Base-by-base conservation (phyloP, 2,329 filamentous ascomycete genomes). In the Chaetothyriales sp. region DNA sequence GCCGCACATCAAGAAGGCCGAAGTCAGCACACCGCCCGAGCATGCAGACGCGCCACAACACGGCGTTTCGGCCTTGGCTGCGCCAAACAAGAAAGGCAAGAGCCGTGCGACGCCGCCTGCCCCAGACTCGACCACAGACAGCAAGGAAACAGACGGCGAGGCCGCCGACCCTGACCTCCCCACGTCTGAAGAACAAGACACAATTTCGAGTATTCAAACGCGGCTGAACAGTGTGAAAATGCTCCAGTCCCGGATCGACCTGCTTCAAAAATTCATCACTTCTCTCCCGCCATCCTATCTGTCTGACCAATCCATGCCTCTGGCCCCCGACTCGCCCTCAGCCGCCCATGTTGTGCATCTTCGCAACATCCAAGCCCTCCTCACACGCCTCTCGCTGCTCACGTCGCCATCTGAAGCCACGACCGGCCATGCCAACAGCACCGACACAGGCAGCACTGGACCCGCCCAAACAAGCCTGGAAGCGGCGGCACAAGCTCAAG, bases 201-300 rank as follows among this genome's bases (percentile, higher is more conserved):
- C 82, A 45, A 74, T 84, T 50, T 75, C 80, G 20, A 78, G 73
- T 15, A 79, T 98, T 19, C 92, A 83, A 25, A 85, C 89, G 55
- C 95, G 94, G 63, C 79, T 85, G 56, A 97, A 95, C 67, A 89
- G 92, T 22, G 84, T 95, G 63, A 90, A 89, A 70, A 95, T 95
- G 82, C 80, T 98, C 25, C 83, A 90, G 62, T 80, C 82, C 5
- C 81, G 86, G 48, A 80, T 92, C 60, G 76, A 78, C 45, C 76
- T 90, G 51, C 77, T 90, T 59, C 77, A 77, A 54, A 75, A 75
- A n/a, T 97, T 95, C 65, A 80, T 98, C 46, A 74, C 83, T 56
- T 77, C 77, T 13, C 76, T 92, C 1, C 84, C 85, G 1, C 74
- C 79, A 6, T 82, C 81, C 19, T 81, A 82, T 62, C 70, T 82